Percentiles rank a stretch among this genome's conserved stretches.
phyloP scores from a whole-genome alignment of 768 basidiomycete genomes.

The Tricholomella constricta region DNA sequence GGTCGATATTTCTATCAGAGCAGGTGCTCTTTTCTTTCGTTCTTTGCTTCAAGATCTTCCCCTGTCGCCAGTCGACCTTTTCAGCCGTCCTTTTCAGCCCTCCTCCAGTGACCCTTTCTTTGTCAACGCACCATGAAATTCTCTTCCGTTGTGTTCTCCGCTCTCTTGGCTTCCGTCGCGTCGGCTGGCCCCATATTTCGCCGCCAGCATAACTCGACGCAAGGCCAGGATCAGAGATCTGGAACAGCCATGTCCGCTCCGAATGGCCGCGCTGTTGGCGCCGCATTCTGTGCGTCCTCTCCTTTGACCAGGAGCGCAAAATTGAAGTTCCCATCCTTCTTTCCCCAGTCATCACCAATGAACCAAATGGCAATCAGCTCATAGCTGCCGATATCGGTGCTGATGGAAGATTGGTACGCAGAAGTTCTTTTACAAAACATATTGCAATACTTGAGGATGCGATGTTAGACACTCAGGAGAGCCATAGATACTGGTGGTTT shows the following conservation, averaged over 20 bases:
- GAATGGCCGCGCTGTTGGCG: conserved; percentile 13
- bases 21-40: neutral
- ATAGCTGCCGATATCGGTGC: conserved; percentile 42
- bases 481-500: conserved; percentile 33
- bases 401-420: conserved; percentile 41
- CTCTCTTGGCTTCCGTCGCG: conserved; percentile 12
- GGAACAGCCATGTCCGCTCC: conserved; percentile 12
- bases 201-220: neutral
- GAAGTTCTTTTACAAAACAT: neutral
- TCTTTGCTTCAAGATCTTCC: neutral
- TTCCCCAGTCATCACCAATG: conserved; percentile 52
- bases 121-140: conserved; percentile 16
- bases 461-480: conserved; percentile 25
- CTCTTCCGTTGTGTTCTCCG: conserved; percentile 10
- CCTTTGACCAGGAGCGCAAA: neutral
- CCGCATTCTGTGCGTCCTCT: conserved; percentile 19
- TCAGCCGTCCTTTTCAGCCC: neutral
- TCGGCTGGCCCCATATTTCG: conserved; percentile 13
- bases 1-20: neutral
- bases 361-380: conserved; percentile 45
- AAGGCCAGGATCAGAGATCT: neutral
- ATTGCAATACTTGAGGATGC: neutral
- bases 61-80: conserved; percentile 5
- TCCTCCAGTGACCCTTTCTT: neutral
- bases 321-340: neutral